Percentiles rank a stretch among this genome's conserved stretches.
phyloP scores from a whole-genome alignment of 2,329 filamentous ascomycete genomes.

The Tolypocladium nubicola region DNA sequence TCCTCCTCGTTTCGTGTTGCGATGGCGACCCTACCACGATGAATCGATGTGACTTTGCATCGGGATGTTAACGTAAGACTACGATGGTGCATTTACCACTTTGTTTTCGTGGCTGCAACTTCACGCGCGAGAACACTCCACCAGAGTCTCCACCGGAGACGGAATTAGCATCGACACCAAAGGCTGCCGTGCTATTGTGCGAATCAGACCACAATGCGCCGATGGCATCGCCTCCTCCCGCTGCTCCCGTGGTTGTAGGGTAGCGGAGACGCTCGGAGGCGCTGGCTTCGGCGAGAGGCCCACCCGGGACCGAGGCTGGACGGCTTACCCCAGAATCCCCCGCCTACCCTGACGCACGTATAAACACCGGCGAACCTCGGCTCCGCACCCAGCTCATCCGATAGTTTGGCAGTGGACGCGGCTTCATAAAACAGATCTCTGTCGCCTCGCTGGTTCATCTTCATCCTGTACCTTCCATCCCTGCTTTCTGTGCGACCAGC shows the following conservation, averaged over 20 bases:
- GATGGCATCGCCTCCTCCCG: neutral
- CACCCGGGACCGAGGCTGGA: neutral
- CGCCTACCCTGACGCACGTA: neutral
- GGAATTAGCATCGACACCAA: too few species aligned
- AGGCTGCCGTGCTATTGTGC: neutral
- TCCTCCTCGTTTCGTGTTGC: neutral
- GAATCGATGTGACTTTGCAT: neutral
- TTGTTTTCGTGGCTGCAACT: neutral
- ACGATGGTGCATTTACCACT: neutral
- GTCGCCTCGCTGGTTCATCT: neutral
- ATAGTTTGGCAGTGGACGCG: neutral
- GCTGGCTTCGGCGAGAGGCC: neutral
- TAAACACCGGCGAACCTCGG: conserved; percentile 3
- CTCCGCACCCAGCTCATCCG: neutral
- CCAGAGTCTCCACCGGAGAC: neutral
- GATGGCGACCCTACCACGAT: neutral
- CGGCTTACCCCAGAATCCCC: neutral
- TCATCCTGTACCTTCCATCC: neutral
- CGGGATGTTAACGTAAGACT: neutral
- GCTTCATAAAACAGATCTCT: neutral
- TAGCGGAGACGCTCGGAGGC: neutral
- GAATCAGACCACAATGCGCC: neutral
- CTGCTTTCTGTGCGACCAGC: neutral
- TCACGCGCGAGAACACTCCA: neutral
- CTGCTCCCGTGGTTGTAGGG: neutral